A percentile compares a stretch with the other conserved stretches of the same genome.
phyloP scores from a whole-genome alignment of 2,329 filamentous ascomycete genomes.

The Penicillium sp. region DNA sequence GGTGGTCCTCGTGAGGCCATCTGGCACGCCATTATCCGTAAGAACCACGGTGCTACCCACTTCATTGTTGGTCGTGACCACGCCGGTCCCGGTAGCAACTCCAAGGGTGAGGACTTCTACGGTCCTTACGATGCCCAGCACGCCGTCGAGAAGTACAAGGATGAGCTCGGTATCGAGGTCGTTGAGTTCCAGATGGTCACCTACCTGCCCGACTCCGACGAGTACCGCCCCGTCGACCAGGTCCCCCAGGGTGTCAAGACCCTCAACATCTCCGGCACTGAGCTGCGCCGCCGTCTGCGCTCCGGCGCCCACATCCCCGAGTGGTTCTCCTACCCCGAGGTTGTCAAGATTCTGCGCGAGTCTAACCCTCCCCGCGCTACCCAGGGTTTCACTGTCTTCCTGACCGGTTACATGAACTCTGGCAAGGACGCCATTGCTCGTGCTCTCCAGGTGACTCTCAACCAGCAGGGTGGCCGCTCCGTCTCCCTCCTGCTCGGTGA shows the following conservation, averaged over 20 bases:
- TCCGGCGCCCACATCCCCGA: conserved; percentile 94
- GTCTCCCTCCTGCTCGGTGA: conserved; percentile 94
- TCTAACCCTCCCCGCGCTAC: conserved; percentile 87
- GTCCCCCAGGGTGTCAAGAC: conserved; percentile 82
- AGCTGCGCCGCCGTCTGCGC: conserved; percentile 87
- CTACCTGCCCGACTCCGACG: conserved; percentile 94
- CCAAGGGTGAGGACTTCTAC: conserved; percentile 94
- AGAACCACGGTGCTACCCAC: conserved; percentile 98
- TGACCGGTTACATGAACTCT: conserved; percentile 94
- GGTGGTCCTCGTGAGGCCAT: conserved; percentile 96
- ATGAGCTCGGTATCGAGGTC: conserved; percentile 97
- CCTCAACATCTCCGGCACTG: conserved; percentile 81
- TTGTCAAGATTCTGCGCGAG: conserved; percentile 93
- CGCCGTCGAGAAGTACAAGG: conserved; percentile 92
- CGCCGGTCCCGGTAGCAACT: conserved; percentile 97
- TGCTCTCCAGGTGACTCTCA: conserved; percentile 92
- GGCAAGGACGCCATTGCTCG: conserved; percentile 97
- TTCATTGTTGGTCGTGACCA: conserved; percentile 99
- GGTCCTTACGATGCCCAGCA: conserved; percentile 97
- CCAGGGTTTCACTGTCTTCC: conserved; percentile 98
- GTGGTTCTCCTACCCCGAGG: conserved; percentile 99
- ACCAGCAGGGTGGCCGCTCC: conserved; percentile 94
- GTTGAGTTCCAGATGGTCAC: conserved; percentile 99
- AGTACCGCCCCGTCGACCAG: conserved; percentile 92
- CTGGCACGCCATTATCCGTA: conserved; percentile 99